Conservation (phyloP, 257 asterid genomes). For the Ilex aquifolium region DNA sequence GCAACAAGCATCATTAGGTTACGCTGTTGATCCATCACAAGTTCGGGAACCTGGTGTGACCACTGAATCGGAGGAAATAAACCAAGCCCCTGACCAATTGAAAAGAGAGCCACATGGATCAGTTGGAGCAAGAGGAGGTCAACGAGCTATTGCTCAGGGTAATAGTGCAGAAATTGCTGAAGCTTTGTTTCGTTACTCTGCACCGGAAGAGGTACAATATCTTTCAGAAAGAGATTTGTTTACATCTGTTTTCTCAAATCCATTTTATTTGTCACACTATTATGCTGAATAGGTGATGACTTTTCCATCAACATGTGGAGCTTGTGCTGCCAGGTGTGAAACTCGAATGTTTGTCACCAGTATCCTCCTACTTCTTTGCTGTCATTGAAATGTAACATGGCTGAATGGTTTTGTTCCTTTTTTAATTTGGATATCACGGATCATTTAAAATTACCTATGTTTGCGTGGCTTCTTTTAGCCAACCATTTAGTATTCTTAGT, state of each 20-base stretch:
- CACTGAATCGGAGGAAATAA: conserved; percentile 25
- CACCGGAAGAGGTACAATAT: conserved; percentile 84
- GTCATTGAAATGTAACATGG: not conserved
- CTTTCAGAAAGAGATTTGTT: not conserved
- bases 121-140: conserved; percentile 86
- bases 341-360: conserved; percentile 92
- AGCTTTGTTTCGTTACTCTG: conserved; percentile 80
- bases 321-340: conserved; percentile 62
- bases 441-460: not conserved
- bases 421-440: not conserved
- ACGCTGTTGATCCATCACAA: conserved; percentile 51
- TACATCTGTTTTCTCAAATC: not conserved
- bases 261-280: not conserved
- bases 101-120: conserved; percentile 76
- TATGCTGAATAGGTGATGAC: conserved; percentile 69
- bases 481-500: too few species aligned
- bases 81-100: conserved; percentile 20
- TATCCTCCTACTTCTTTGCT: conserved; percentile 45
- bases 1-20: conserved; percentile 77
- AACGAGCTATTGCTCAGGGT: conserved; percentile 89
- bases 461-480: too few species aligned
- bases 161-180: conserved; percentile 70
- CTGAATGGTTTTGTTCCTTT: not conserved
- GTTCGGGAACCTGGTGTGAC: conserved; percentile 30
- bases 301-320: conserved; percentile 88